Percentiles rank a stretch among this genome's conserved stretches.
Conservation (phyloP, 176 grass and related monocot genomes). For the Poa annua region DNA sequence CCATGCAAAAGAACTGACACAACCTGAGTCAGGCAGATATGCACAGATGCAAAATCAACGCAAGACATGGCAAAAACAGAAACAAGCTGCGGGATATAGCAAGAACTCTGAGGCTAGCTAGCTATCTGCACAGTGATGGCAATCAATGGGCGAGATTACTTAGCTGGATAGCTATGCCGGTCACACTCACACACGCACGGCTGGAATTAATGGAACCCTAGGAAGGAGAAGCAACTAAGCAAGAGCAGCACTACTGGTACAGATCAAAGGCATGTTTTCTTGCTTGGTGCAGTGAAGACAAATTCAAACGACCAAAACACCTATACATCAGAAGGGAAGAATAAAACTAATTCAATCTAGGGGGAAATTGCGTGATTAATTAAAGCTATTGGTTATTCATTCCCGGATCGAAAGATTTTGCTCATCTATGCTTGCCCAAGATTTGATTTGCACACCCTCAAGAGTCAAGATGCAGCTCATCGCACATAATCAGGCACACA, state of each 20-base stretch:
- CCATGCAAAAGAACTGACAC: constrained; percentile 39
- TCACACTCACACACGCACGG: neutral
- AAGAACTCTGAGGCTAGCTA: neutral
- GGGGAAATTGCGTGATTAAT: neutral
- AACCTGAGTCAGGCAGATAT: constrained; percentile 22
- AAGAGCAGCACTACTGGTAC: neutral
- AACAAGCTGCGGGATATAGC: neutral
- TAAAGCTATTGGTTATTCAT: neutral
- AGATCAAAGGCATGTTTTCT: neutral
- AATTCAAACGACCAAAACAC: neutral
- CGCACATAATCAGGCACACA: neutral
- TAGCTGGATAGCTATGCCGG: neutral
- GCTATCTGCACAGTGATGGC: neutral
- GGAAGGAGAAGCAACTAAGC: neutral
- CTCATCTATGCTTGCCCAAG: neutral
- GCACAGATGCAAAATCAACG: neutral
- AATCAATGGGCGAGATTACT: neutral
- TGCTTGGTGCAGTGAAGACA: neutral
- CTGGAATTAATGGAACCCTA: constrained; percentile 32
- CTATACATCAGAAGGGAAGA: neutral
- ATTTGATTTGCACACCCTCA: neutral
- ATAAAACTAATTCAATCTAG: neutral
- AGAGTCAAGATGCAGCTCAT: neutral
- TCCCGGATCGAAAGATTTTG: neutral
- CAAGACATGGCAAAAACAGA: neutral